A percentile compares a stretch with the other conserved stretches of the same genome.
These are phyloP conservation scores for Bremia lactucae DNA, from an alignment of 352 stramenopile genomes.

Conservation along the genomic window DNA sequence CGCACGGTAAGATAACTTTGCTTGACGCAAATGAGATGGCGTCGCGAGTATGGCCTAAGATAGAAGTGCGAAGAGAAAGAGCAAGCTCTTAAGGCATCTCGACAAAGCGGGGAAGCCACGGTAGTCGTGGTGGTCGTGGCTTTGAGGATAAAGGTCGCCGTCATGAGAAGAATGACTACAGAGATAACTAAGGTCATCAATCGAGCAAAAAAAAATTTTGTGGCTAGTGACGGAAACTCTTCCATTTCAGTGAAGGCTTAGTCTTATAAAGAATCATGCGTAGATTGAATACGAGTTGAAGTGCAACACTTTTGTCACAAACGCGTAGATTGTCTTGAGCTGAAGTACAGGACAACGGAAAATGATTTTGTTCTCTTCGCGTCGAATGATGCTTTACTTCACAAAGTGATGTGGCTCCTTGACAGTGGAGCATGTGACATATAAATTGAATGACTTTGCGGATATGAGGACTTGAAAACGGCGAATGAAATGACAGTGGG, in stretches of 20 bases:
- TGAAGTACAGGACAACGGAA: neutral
- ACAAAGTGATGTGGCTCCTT: conserved; percentile 5
- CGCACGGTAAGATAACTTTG: conserved; percentile 1
- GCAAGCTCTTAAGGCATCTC: conserved; percentile 4
- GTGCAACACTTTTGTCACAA: neutral
- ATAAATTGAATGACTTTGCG: neutral
- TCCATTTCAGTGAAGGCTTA: neutral
- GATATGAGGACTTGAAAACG: neutral
- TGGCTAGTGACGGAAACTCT: neutral
- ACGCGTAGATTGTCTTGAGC: neutral
- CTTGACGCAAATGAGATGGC: conserved; percentile 18
- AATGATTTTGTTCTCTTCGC: conserved; percentile 5
- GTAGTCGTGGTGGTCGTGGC: neutral
- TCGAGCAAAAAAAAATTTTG: neutral
- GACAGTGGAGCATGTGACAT: conserved; percentile 4
- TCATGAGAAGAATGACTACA: neutral
- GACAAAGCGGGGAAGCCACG: neutral
- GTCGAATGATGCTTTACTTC: neutral
- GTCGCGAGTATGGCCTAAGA: conserved; percentile 3
- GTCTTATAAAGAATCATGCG: too few relatives aligned
- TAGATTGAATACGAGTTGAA: too few relatives aligned
- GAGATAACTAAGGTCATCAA: neutral
- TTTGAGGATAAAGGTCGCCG: neutral
- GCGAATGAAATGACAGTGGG: neutral
- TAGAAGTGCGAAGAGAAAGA: conserved; percentile 5